These are phyloP conservation scores for Passiflora organensis DNA, from an alignment of 345 rosid genomes.

Conservation along the genomic window DNA sequence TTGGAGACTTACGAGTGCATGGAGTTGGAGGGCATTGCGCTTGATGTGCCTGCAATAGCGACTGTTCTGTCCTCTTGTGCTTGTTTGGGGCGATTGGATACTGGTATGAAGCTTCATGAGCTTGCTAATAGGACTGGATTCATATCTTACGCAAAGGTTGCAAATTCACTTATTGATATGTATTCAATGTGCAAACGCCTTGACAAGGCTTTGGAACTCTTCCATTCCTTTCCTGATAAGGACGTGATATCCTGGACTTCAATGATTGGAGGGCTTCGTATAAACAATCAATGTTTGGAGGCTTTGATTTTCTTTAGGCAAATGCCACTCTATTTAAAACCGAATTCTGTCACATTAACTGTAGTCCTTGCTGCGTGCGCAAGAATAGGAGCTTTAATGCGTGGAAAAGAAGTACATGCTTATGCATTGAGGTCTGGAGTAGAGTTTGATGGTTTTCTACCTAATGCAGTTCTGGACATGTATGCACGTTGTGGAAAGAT, in stretches of 20 bases:
- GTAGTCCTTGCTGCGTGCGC: conserved; percentile 25
- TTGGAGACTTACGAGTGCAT: conserved; percentile 25
- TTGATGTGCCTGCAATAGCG: conserved; percentile 28
- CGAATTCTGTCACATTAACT: conserved; percentile 27
- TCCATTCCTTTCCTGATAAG: conserved; percentile 21
- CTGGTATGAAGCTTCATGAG: conserved; percentile 26
- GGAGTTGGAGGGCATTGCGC: conserved; percentile 20
- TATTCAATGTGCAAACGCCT: conserved; percentile 29
- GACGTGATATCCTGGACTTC: conserved; percentile 31
- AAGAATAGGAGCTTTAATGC: conserved; percentile 31
- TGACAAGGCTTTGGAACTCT: conserved; percentile 28
- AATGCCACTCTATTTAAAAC: conserved; percentile 15
- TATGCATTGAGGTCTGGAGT: conserved; percentile 17
- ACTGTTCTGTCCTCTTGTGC: conserved; percentile 27
- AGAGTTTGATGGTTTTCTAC: conserved; percentile 24
- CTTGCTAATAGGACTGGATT: conserved; percentile 23
- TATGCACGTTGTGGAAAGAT: conserved; percentile 32
- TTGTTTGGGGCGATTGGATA: conserved; percentile 18
- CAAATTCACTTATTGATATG: conserved; percentile 30
- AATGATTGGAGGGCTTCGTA: conserved; percentile 22
- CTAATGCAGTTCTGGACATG: conserved; percentile 28
- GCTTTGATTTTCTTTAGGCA: conserved; percentile 19
- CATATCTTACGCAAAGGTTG: conserved; percentile 16
- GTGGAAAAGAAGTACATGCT: conserved; percentile 31
- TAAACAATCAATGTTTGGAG: conserved; percentile 22